A percentile compares a stretch with the other conserved stretches of the same genome.
Conservation (phyloP, 1,284 basidiomycete species). For the Pholiota adiposa region DNA sequence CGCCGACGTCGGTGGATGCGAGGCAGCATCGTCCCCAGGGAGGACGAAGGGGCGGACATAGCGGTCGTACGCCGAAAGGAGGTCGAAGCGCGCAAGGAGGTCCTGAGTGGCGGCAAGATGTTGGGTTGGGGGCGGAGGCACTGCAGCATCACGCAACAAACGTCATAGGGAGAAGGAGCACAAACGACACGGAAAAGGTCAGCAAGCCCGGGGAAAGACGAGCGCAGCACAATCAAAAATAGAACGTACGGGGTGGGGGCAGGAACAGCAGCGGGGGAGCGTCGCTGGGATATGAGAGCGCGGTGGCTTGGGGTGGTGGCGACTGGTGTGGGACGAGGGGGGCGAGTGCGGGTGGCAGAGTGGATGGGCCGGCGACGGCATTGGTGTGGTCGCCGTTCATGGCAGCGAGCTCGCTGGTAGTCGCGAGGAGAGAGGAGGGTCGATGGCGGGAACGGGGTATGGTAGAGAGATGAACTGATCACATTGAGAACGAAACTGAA, state of each 20-base stretch:
- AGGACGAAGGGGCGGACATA: conserved; percentile 61
- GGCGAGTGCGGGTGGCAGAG: conserved; percentile 15
- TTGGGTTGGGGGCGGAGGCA: conserved; percentile 46
- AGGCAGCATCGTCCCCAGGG: conserved; percentile 21
- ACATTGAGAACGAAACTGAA: conserved; percentile 24
- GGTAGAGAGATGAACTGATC: conserved; percentile 5
- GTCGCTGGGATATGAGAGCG: conserved; percentile 37
- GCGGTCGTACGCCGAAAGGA: conserved; percentile 74
- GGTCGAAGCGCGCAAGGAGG: conserved; percentile 68
- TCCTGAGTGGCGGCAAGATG: conserved; percentile 75
- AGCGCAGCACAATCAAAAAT: neutral
- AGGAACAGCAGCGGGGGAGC: conserved; percentile 41
- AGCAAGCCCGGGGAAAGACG: neutral
- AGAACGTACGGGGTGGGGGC: conserved; percentile 45
- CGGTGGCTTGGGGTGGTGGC: conserved; percentile 23
- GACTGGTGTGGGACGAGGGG: conserved; percentile 24
- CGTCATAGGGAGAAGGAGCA: conserved; percentile 6
- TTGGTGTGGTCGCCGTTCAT: conserved; percentile 40
- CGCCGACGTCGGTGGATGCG: conserved; percentile 5
- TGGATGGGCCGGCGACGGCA: conserved; percentile 48
- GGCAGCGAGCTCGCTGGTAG: conserved; percentile 18
- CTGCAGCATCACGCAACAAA: conserved; percentile 32
- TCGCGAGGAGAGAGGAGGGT: conserved; percentile 12
- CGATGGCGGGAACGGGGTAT: conserved; percentile 4
- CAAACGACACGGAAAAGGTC: neutral